phyloP scores from a whole-genome alignment of 768 basidiomycete species.

The Lentinula edodes region DNA sequence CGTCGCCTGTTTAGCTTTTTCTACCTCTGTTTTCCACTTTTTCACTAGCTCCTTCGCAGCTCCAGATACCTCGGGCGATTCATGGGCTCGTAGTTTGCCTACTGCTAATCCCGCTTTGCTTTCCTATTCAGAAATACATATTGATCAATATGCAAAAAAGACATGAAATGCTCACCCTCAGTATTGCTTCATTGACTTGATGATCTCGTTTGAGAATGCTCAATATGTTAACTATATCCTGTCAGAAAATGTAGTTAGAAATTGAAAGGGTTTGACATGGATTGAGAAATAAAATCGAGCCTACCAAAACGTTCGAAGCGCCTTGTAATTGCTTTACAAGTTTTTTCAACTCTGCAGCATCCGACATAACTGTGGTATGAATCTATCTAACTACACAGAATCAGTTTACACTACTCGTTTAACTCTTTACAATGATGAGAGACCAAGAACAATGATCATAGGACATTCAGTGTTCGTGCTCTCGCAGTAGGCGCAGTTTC shows the following conservation, averaged over 20 bases:
- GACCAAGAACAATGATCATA: neutral
- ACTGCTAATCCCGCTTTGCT: constrained; percentile 91
- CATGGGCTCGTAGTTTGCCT: constrained; percentile 78
- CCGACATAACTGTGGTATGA: constrained; percentile 33
- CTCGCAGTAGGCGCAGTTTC: neutral
- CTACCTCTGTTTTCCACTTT: constrained; percentile 88
- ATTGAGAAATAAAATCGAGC: neutral
- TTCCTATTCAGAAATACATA: constrained; percentile 48
- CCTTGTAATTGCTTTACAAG: constrained; percentile 76
- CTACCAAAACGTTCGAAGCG: constrained; percentile 29
- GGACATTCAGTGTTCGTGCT: neutral
- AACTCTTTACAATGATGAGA: constrained; percentile 5
- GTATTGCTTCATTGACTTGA: constrained; percentile 63
- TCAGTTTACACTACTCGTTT: neutral
- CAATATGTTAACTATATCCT: constrained; percentile 65
- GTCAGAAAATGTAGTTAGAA: constrained; percentile 22
- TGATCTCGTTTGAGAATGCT: constrained; percentile 59
- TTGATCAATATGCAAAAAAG: constrained; percentile 16
- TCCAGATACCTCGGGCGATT: constrained; percentile 67
- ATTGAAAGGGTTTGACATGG: constrained; percentile 18
- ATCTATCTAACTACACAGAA: constrained; percentile 9
- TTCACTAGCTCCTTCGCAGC: constrained; percentile 88
- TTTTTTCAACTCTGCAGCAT: constrained; percentile 66
- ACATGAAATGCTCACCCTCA: constrained; percentile 55
- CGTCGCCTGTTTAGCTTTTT: constrained; percentile 47